These are phyloP conservation scores for Austroboletus festivus DNA, from an alignment of 768 basidiomycete genomes.

Conservation along the genomic window DNA sequence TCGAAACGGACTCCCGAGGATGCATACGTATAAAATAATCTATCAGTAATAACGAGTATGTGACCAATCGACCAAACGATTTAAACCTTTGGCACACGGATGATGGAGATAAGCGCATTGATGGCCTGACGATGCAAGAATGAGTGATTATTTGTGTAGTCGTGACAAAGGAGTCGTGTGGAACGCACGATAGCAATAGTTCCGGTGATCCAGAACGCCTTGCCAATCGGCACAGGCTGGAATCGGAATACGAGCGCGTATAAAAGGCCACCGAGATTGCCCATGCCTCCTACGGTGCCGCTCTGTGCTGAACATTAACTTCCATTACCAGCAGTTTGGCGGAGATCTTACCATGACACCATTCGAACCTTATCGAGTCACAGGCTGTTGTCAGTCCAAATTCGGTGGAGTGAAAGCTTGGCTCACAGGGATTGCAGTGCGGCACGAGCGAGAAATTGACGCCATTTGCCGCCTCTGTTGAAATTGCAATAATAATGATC, in stretches of 20 bases:
- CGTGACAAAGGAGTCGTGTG: no score
- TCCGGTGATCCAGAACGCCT: conserved; percentile 48
- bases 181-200: conserved; percentile 35
- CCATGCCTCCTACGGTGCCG: conserved; percentile 40
- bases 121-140: background rate
- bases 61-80: no score
- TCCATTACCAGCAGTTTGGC: no score
- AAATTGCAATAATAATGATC: conserved; percentile 36
- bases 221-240: conserved; percentile 37
- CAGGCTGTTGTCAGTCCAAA: no score
- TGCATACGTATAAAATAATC: no score
- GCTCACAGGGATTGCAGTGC: no score
- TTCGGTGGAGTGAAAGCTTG: no score
- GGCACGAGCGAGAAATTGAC: no score
- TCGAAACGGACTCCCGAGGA: no score
- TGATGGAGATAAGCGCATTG: conserved; percentile 4
- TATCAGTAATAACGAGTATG: no score
- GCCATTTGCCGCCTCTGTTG: no score
- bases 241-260: conserved; percentile 50
- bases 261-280: conserved; percentile 46
- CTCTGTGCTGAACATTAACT: conserved; percentile 10
- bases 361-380: conserved; percentile 27
- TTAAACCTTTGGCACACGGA: conserved; percentile 9
- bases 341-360: conserved; percentile 31
- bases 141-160: background rate